A percentile compares a stretch with the other conserved stretches of the same genome.
Evolutionary conservation across 2,329 filamentous ascomycete genomes (phyloP).

Genomic region (Hypoxylon sp.): DNA sequence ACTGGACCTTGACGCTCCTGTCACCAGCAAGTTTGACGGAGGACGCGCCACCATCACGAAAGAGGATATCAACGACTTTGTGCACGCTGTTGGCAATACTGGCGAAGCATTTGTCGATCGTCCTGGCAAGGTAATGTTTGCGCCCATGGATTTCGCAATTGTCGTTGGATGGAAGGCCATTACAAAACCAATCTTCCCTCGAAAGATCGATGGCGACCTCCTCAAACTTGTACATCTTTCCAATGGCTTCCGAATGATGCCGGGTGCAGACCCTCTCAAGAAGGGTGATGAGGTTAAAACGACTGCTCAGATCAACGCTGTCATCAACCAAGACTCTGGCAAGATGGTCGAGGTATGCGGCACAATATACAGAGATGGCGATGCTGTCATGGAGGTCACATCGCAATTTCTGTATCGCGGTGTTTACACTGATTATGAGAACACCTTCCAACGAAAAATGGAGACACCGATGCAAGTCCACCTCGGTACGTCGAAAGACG

Average conservation of each 20-base stretch:
- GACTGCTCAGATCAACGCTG: constrained; percentile 94
- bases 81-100: constrained; percentile 98
- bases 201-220: constrained; percentile 94
- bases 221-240: constrained; percentile 97
- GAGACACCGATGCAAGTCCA: constrained; percentile 96
- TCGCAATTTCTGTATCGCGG: constrained; percentile 98
- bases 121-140: constrained; percentile 91
- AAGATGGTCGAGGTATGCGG: constrained; percentile 99
- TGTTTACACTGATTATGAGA: constrained; percentile 91
- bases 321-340: constrained; percentile 97
- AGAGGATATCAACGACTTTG: constrained; percentile 96
- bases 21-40: constrained; percentile 90
- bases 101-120: constrained; percentile 97
- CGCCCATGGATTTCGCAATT: constrained; percentile 98
- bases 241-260: constrained; percentile 98
- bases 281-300: constrained; percentile 94
- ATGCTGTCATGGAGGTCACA: constrained; percentile 97
- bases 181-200: constrained; percentile 98
- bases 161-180: constrained; percentile 99
- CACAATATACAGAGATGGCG: constrained; percentile 85
- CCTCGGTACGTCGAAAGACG: constrained; percentile 87
- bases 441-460: constrained; percentile 97
- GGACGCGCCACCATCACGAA: constrained; percentile 88
- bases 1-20: constrained; percentile 84
- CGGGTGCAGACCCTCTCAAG: constrained; percentile 92